Evolutionary conservation across 129 eudicot genomes (phyloP), one percentile per base, ranked within the genome.

Genomic region (Helichrysum umbraculigerum): DNA sequence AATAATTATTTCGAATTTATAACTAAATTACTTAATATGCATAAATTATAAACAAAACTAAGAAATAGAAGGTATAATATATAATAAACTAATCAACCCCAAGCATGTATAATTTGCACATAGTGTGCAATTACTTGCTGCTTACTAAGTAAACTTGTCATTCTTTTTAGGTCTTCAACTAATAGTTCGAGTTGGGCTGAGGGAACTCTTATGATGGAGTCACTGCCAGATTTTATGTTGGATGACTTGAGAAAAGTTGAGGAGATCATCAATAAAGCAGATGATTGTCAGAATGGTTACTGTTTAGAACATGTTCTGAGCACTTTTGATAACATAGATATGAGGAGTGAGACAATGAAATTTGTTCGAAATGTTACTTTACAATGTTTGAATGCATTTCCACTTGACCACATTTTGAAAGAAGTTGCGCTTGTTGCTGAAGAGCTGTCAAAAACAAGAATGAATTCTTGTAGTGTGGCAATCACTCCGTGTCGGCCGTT

Each of bases 391-490:
- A 89, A 84, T 77, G 84, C 25, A 22, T 91, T 87, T 76, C 93
- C 99, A 14, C 80, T 79, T 62, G 91, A 95, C 66, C 79, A 91
- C 81, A 81, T 85, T 25, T 79, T 95, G 74, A 86, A 95, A 83
- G 96, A 91, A 85, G 92, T 91, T 56, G 82, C 84, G 61, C 95
- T 95, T 78, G 72, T 87, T 78, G 89, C 96, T 65, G 97, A 95
- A 67, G 99, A 95, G 89, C 84, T 91, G 68, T 79, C 89, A 70
- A 85, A 85, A 75, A 85, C 92, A 60, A 83, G 65, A 71, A 83
- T 83, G 94, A 78, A 81, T 75, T 54, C 90, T 22, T 81, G 70
- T 58, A 72, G 61, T 34, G 79, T 59, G 62, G 67, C 85, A 16
- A 68, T 82, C 51, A 95, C 92, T 65, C 99, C 99, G 8, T 89